Evolutionary conservation across 2,329 filamentous ascomycete species (phyloP).

Genomic region (Coniochaeta sp.): DNA sequence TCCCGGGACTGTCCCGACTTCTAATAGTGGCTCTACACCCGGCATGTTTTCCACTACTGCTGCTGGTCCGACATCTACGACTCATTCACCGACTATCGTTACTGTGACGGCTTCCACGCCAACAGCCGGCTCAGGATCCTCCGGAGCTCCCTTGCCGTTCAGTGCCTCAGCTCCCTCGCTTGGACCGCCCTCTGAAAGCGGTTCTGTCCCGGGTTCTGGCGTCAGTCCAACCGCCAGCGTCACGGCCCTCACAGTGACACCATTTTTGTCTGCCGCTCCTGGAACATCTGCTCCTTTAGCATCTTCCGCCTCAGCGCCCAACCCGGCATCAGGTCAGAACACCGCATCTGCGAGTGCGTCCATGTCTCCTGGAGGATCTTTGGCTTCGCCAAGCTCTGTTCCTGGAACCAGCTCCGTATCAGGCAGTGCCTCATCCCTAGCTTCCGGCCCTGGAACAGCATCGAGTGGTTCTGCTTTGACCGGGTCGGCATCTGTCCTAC

Average conservation of each 20-base stretch:
- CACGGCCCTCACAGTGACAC: not conserved
- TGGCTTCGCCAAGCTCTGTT: not conserved
- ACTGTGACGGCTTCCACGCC: not conserved
- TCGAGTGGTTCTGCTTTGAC: not conserved
- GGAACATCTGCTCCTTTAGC: not conserved
- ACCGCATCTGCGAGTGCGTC: not conserved
- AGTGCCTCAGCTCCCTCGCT: not conserved
- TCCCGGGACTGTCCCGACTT: too few species aligned
- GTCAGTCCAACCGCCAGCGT: not conserved
- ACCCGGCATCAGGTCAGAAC: not conserved
- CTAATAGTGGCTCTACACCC: too few species aligned
- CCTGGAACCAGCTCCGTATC: not conserved
- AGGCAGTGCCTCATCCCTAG: not conserved
- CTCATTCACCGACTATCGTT: not conserved
- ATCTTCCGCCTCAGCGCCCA: not conserved
- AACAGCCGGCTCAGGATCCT: not conserved
- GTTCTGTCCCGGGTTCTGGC: not conserved
- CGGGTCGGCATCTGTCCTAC: not conserved
- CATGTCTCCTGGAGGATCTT: not conserved
- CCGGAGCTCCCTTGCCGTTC: not conserved
- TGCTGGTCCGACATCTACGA: not conserved
- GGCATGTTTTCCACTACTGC: not conserved
- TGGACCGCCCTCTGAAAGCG: not conserved
- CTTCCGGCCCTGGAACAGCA: not conserved
- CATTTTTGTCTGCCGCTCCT: not conserved